Base-by-base conservation (phyloP, 257 asterid genomes). In the Leptodermis oblonga region DNA sequence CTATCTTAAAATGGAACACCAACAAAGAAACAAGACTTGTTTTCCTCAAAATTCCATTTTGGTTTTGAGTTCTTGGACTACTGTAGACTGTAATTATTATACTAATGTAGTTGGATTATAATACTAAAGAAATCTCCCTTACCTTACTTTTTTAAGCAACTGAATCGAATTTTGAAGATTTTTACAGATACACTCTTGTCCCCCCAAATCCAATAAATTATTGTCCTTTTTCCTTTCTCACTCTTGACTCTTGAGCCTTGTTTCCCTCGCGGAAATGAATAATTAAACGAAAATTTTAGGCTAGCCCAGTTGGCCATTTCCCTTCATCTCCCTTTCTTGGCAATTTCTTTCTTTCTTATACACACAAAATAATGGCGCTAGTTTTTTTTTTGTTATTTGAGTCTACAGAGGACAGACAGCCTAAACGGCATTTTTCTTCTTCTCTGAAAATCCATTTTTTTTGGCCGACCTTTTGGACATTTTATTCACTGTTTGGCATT, bases 121-220 rank as follows among this genome's bases (percentile, higher is more conserved):
- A 73, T 70, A 25, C 63, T 68, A 73, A 41, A 70, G 70, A 70
- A 54, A 65, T 73, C 66, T 69, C 43, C 56, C 54, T 26, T 69
- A 68, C 69, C 71, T 71, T 71, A 73, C 88, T 86, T 82, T 83
- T 76, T 75, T 80, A 80, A 85, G 82, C 79, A 74, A 74, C 76
- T 81, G 86, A 82, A 82, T 87, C 88, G 87, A 85, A 88, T 83
- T 61, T 84, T 86, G 75, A 83, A 81, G 90, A 86, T 84, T 90
- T 87, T 72, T 74, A 73, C 76, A 82, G 87, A 86, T 85, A 86
- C 84, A 86, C 84, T 79, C 82, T 77, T 82, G 87, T 84, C 90
- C 88, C 88, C 87, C 72, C 78, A 62, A 76, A 76, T 62, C 73
- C 70, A 25, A 42, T 55, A 73, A 76, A 69, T 13, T 36, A 74